These are phyloP conservation scores for Zymoseptoria passerinii DNA, from an alignment of 2,329 filamentous ascomycete species.

Conservation along the genomic window DNA sequence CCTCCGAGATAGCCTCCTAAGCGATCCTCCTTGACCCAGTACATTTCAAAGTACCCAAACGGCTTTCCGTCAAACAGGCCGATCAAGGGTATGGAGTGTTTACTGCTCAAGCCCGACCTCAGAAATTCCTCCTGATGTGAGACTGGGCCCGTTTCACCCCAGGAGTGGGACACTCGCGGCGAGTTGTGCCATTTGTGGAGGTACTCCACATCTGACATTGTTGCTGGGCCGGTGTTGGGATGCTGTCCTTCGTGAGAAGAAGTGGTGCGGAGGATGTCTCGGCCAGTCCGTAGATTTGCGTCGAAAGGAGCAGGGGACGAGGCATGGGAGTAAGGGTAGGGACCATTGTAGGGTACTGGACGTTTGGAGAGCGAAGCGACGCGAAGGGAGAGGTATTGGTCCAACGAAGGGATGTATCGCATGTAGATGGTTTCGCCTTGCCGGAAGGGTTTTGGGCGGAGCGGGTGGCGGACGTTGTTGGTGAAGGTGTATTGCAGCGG, in stretches of 20 bases:
- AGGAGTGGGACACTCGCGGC: constrained; percentile 74
- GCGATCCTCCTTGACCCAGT: constrained; percentile 92
- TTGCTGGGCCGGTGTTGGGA: constrained; percentile 9
- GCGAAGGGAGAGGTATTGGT: constrained; percentile 81
- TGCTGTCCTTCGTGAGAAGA: background rate
- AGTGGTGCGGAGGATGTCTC: constrained; percentile 12
- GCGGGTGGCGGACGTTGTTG: constrained; percentile 70
- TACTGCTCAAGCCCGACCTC: constrained; percentile 52
- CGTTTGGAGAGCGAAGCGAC: constrained; percentile 63
- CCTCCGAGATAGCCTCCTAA: constrained; percentile 61
- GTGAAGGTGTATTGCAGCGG: constrained; percentile 75
- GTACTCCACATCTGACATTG: constrained; percentile 54
- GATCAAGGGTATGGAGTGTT: constrained; percentile 81
- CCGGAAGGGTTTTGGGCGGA: constrained; percentile 77
- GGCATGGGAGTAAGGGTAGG: constrained; percentile 24
- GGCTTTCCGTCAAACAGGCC: constrained; percentile 91
- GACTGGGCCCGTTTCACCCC: constrained; percentile 58
- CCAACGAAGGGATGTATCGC: constrained; percentile 71
- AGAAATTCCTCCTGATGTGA: constrained; percentile 61
- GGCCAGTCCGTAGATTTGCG: constrained; percentile 27
- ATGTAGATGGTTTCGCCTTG: constrained; percentile 90
- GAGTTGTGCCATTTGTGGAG: constrained; percentile 84
- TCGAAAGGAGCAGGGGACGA: constrained; percentile 5
- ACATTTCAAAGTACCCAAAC: constrained; percentile 96
- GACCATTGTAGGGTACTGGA: constrained; percentile 57